Evolutionary conservation across 352 stramenopile species (phyloP).

Genomic region (Globisporangium heterothallicum): DNA sequence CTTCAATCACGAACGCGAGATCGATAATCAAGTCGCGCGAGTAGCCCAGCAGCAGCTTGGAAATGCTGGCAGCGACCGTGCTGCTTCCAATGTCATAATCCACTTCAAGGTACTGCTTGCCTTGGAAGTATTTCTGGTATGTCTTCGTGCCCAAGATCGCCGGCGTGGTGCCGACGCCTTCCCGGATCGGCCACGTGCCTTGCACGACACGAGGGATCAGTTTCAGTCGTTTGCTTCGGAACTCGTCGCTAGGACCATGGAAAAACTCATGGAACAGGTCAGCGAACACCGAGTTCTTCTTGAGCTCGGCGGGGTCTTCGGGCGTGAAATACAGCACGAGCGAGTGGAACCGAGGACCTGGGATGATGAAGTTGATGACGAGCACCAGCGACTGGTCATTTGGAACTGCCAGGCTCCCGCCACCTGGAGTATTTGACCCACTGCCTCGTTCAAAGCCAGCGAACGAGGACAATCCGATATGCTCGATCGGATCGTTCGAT

Average conservation of each 20-base stretch:
- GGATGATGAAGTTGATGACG: constrained; percentile 82
- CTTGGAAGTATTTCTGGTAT: constrained; percentile 67
- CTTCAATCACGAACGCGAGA: constrained; percentile 80
- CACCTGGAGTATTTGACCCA: background rate
- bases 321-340: constrained; percentile 81
- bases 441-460: constrained; percentile 25
- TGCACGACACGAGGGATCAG: constrained; percentile 88
- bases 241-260: constrained; percentile 45
- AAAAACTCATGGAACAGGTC: constrained; percentile 69
- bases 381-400: constrained; percentile 49
- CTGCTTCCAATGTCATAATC: constrained; percentile 82
- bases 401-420: constrained; percentile 1
- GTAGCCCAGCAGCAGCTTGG: constrained; percentile 70
- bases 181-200: constrained; percentile 85
- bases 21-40: constrained; percentile 72
- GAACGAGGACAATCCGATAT: constrained; percentile 72
- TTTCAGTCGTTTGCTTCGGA: constrained; percentile 83
- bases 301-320: constrained; percentile 46
- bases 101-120: constrained; percentile 61
- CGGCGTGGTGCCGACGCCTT: constrained; percentile 84
- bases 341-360: constrained; percentile 54
- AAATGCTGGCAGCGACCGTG: constrained; percentile 56
- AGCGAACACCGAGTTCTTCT: constrained; percentile 63
- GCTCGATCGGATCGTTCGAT: constrained; percentile 40
- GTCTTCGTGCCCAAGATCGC: constrained; percentile 90